Base-by-base conservation (phyloP, 345 rosid genomes). In the Hibiscus mutabilis region DNA sequence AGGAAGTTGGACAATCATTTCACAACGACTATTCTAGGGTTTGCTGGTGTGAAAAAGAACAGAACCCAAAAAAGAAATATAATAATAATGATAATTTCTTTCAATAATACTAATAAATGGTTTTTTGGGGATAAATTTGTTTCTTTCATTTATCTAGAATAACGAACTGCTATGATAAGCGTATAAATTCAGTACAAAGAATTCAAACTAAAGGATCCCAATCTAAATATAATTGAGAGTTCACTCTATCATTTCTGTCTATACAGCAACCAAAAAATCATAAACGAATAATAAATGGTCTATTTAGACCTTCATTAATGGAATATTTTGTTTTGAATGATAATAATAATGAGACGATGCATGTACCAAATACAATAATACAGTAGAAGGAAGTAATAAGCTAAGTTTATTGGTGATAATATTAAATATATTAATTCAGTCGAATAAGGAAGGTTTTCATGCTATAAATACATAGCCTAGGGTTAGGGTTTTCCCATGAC, bases 1-100 rank as follows among this genome's bases (percentile, higher is more conserved):
- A 75, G 80, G 82, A 74, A 77, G 88, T 81, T 81, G 79, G 79
- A 76, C 80, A 72, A 74, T 81, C 86, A 77, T 57, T 72, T 76
- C 84, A 31, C 71, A 76, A 67, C 60, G 37, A 69, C 70, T 70
- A 35, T 71, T 84, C 71, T 60, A 75, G 74, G 76, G 73, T 80
- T 74, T 68, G 55, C 31, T 22, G 66, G 40, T 35, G 19, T 44
- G 24, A 13, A 13, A 27, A 35, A 25, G 33, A 60, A 69, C 21
- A 52, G 5, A 24, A 21, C n/a, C 31, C 51, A 40, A 37, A 65
- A 6, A 66, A 44, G 29, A 1, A 44, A 22, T 21, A 11, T 40
- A 11, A 59, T 49, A 15, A 49, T n/a, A 15, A 5, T 49, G 55
- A 49, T 49, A 15, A 49, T 9, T 42, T 42, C 46, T 42, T 42